Evolutionary conservation across 805 yeast species (phyloP).

Genomic region (Metschnikowia sp.): DNA sequence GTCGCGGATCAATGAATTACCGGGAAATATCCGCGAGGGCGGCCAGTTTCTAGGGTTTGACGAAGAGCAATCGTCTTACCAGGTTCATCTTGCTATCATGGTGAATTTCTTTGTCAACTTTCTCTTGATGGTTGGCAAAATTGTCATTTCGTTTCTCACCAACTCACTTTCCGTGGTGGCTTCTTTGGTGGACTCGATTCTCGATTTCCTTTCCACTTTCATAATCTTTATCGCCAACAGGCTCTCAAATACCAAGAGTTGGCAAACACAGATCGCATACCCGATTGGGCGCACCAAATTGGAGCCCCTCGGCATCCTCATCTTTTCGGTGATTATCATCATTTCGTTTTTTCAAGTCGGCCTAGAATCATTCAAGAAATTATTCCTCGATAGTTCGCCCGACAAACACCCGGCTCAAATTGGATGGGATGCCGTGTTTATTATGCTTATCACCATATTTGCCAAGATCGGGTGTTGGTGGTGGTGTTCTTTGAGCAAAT

Average conservation of each 20-base stretch:
- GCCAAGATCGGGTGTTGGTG: conserved; percentile 59
- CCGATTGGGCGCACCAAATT: conserved; percentile 73
- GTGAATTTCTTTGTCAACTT: conserved; percentile 62
- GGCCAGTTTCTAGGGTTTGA: conserved; percentile 52
- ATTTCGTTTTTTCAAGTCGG: conserved; percentile 72
- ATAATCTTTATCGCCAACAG: conserved; percentile 64
- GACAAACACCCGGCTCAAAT: conserved; percentile 43
- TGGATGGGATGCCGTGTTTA: conserved; percentile 47
- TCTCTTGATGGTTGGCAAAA: conserved; percentile 56
- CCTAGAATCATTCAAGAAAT: conserved; percentile 52
- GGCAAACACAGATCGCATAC: conserved; percentile 45
- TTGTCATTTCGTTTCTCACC: conserved; percentile 58
- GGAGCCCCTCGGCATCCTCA: conserved; percentile 76
- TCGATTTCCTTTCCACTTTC: conserved; percentile 71
- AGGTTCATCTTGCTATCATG: conserved; percentile 58
- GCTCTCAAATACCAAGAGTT: conserved; percentile 43
- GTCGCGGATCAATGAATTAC: conserved; percentile 42
- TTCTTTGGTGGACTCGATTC: conserved; percentile 70
- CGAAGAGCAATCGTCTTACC: conserved; percentile 37
- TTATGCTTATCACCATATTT: conserved; percentile 63
- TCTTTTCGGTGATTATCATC: conserved; percentile 68
- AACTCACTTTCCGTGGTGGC: conserved; percentile 74
- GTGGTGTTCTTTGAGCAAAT: conserved; percentile 58
- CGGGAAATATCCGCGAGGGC: conserved; percentile 59
- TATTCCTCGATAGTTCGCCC: conserved; percentile 33